Base-by-base conservation (phyloP, 176 grass and related monocot genomes). In the Thalia dealbata region DNA sequence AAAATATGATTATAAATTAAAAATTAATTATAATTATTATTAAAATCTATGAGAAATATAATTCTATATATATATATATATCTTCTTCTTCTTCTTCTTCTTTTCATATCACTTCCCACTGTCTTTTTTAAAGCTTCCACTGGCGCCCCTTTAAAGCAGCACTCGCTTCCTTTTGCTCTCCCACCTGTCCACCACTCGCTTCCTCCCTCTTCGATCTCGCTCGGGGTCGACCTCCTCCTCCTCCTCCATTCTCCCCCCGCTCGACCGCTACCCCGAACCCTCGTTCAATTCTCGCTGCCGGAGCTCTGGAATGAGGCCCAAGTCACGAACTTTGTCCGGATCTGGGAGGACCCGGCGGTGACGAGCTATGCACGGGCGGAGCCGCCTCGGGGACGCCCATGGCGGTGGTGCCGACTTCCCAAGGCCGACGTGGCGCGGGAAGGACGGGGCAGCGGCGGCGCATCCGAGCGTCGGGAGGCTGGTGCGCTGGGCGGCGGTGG, bases 391-490 rank as follows among this genome's bases (percentile, higher is more conserved):
- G 4, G 45, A 48, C 11, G 45, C 45, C 45, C 45, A 48, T 13
- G 45, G 45, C 35, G 56, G 44, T 38, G 77, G 64, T 35, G 50
- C 46, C 24, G 74, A 72, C 4, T 55, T 72, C 56, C 51, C 69
- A 77, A 50, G 14, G 76, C 64, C 38, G 72, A 81, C 11, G 78
- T 65, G 50, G 76, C 24, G 23, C 78, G 83, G 78, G 73, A 51
- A 72, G 70, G 44, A 72, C 67, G 65, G 78, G 63, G 3, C 29
- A 1, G 45, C 29, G 10, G 45, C 10, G 45, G 11, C 45, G 6
- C 45, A 8, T 2, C 45, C 45, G 10, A 13, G 45, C 15, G 24
- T 71, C 52, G 66, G 44, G 51, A 41, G 67, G 77, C 16, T 79
- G 18, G 22, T 71, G 51, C 54, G 60, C 54, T 54, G 29, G 38